Evolutionary conservation across 2,329 filamentous ascomycete genomes (phyloP).

Genomic region (Incumbomyces lentus): DNA sequence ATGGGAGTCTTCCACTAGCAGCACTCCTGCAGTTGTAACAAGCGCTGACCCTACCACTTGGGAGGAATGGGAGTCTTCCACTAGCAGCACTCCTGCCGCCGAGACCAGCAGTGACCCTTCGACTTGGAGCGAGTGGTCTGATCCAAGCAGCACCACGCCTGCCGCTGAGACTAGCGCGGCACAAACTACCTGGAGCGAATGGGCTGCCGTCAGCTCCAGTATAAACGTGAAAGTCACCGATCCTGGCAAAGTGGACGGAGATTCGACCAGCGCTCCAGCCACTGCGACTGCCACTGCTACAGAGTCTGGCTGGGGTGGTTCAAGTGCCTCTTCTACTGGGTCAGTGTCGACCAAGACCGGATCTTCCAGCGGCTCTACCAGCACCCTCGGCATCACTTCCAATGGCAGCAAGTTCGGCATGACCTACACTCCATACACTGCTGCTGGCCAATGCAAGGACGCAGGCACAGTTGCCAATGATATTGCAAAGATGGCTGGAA

Average conservation of each 20-base stretch:
- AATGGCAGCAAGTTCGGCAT: slow-evolving; percentile 54
- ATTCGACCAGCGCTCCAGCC: no score
- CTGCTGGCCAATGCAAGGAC: slow-evolving; percentile 52
- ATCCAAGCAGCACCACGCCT: no score
- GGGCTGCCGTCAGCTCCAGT: neutral
- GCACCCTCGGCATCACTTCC: slow-evolving; percentile 20
- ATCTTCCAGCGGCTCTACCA: slow-evolving; percentile 10
- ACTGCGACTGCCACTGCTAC: no score
- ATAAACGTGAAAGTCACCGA: neutral
- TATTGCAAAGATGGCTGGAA: slow-evolving; percentile 50
- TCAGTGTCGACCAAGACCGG: neutral
- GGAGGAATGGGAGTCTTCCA: slow-evolving; percentile 1
- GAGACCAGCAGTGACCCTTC: slow-evolving; percentile 14
- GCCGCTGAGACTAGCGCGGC: no score
- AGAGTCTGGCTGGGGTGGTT: no score
- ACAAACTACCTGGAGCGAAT: slow-evolving; percentile 1
- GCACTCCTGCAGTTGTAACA: neutral
- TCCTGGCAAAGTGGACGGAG: neutral
- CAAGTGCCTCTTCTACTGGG: neutral
- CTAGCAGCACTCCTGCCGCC: neutral
- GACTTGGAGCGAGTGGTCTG: no score
- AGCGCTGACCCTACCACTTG: slow-evolving; percentile 11
- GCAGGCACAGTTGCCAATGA: slow-evolving; percentile 49
- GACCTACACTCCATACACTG: slow-evolving; percentile 67
- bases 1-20: slow-evolving; percentile 8